Percentiles rank a stretch among this genome's conserved stretches.
phyloP scores from a whole-genome alignment of 768 basidiomycete genomes.

The Fomitopsis pulvina region DNA sequence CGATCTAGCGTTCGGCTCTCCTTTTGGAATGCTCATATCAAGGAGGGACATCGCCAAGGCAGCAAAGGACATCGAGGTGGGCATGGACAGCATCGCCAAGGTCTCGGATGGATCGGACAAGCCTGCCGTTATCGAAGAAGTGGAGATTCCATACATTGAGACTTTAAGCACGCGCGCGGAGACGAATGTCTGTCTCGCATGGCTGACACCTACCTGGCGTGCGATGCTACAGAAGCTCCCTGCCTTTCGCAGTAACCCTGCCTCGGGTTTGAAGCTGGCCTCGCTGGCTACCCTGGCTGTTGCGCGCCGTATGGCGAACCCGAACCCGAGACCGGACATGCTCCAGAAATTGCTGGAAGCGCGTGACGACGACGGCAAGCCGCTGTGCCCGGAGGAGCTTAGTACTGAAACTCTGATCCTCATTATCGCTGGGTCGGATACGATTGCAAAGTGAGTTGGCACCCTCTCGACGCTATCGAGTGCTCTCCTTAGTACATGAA shows the following conservation, averaged over 20 bases:
- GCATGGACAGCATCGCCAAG: not conserved
- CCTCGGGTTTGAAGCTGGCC: not conserved
- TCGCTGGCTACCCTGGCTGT: slow-evolving; percentile 9
- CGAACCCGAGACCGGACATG: slow-evolving; percentile 3
- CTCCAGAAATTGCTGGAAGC: slow-evolving; percentile 9
- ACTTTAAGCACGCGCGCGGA: not conserved
- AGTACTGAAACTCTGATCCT: slow-evolving; percentile 8
- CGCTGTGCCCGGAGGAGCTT: slow-evolving; percentile 8
- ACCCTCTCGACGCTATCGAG: not conserved
- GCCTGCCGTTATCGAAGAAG: not conserved
- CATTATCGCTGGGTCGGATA: slow-evolving; percentile 13
- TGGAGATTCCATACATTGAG: not conserved
- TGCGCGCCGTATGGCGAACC: slow-evolving; percentile 3
- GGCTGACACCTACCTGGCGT: slow-evolving; percentile 1
- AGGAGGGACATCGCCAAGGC: not conserved
- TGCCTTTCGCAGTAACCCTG: not conserved
- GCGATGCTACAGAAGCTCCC: not conserved
- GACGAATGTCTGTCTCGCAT: slow-evolving; percentile 1
- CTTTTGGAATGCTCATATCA: slow-evolving; percentile 6
- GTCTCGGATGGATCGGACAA: not conserved
- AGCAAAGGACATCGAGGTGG: not conserved
- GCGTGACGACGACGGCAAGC: slow-evolving; percentile 11
- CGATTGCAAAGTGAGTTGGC: slow-evolving; percentile 10
- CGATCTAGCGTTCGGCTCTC: slow-evolving; percentile 1
- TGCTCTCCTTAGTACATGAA: not conserved